Percentiles rank a stretch among this genome's conserved stretches.
Evolutionary conservation across 2,329 filamentous ascomycete genomes (phyloP).

Genomic region (Helminthosporium solani): DNA sequence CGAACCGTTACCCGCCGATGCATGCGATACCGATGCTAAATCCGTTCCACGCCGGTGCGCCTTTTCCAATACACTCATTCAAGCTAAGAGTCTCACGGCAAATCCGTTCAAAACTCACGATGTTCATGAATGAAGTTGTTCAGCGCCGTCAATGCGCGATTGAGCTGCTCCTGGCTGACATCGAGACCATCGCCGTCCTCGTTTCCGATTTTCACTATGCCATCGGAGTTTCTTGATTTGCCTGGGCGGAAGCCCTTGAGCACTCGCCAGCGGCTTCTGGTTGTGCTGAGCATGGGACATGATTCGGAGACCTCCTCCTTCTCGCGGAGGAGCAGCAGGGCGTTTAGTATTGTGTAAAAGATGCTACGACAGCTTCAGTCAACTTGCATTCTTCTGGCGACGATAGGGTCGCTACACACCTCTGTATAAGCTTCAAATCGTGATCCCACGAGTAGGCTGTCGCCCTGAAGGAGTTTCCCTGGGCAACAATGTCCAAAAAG

Average conservation of each 20-base stretch:
- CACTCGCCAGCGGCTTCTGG: slow-evolving; percentile 36
- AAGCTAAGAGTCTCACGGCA: background rate
- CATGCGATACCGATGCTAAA: slow-evolving; percentile 14
- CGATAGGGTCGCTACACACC: slow-evolving; percentile 22
- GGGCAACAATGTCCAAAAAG: slow-evolving; percentile 41
- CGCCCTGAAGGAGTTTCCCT: slow-evolving; percentile 37
- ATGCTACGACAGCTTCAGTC: slow-evolving; percentile 27
- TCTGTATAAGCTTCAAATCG: slow-evolving; percentile 38
- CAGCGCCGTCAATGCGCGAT: slow-evolving; percentile 35
- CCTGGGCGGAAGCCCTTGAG: slow-evolving; percentile 31
- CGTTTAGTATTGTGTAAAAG: slow-evolving; percentile 38
- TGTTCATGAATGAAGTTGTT: slow-evolving; percentile 44
- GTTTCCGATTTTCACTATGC: slow-evolving; percentile 36
- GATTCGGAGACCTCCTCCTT: slow-evolving; percentile 33
- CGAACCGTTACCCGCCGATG: background rate
- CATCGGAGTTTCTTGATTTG: slow-evolving; percentile 30
- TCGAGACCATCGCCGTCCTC: slow-evolving; percentile 37
- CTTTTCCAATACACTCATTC: slow-evolving; percentile 16
- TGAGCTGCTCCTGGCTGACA: slow-evolving; percentile 34
- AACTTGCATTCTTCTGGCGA: slow-evolving; percentile 4
- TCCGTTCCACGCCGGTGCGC: slow-evolving; percentile 17
- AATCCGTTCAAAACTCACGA: slow-evolving; percentile 22
- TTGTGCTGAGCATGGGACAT: slow-evolving; percentile 34
- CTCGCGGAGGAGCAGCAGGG: slow-evolving; percentile 35
- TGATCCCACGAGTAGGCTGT: slow-evolving; percentile 39